Conservation (phyloP, 2,329 filamentous ascomycete genomes). For the Ceratocystis colombiana region DNA sequence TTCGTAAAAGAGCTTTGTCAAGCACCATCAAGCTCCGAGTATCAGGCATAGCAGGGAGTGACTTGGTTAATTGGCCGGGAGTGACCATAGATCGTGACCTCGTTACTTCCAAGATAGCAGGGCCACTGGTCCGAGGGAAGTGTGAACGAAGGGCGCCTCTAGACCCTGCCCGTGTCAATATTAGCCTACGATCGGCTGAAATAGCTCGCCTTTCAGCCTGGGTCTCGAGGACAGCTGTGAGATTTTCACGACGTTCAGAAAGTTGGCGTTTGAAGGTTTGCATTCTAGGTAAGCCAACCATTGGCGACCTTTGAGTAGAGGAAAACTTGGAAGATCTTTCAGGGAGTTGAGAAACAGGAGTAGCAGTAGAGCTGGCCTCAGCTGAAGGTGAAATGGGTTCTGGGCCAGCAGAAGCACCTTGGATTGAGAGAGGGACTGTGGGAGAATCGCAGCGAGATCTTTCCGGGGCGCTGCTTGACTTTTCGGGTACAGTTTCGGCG, state of each 20-base stretch:
- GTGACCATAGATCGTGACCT: conserved; percentile 7
- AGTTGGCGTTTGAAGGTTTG: conserved; percentile 74
- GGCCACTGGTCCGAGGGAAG: conserved; percentile 40
- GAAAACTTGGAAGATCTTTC: conserved; percentile 15
- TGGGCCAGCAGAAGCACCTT: not conserved
- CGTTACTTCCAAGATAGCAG: conserved; percentile 34
- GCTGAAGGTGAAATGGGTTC: not conserved
- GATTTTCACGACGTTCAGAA: conserved; percentile 65
- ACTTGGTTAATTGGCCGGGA: not conserved
- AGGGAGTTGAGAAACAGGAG: conserved; percentile 1
- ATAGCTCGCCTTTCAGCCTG: conserved; percentile 59
- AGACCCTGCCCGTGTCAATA: conserved; percentile 33
- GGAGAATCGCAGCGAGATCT: not conserved
- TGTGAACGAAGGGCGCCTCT: conserved; percentile 22
- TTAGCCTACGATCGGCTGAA: conserved; percentile 48
- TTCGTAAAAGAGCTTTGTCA: not conserved
- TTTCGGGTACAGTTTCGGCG: not conserved
- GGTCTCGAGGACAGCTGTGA: conserved; percentile 55
- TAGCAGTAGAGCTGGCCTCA: not conserved
- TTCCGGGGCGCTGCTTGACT: not conserved
- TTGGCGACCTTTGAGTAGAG: conserved; percentile 12
- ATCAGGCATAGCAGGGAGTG: conserved; percentile 5
- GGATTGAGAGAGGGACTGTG: not conserved
- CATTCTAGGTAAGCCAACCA: conserved; percentile 56
- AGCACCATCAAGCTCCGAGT: conserved; percentile 2